Percentiles rank a stretch among this genome's conserved stretches.
phyloP scores from a whole-genome alignment of 2,329 filamentous ascomycete species.

The Penicillium griseofulvum region DNA sequence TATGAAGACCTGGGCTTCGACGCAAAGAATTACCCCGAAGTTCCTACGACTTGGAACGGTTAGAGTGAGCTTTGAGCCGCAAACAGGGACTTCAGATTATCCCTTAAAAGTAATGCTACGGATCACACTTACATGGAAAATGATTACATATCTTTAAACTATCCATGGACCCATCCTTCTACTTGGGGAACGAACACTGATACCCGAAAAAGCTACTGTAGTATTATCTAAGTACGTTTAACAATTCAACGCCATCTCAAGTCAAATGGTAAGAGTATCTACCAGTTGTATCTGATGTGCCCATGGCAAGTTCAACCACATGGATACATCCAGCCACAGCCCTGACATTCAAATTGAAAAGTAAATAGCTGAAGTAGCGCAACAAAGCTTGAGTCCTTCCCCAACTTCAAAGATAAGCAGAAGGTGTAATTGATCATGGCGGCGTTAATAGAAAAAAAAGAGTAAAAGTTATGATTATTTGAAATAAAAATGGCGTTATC shows the following conservation, averaged over 20 bases:
- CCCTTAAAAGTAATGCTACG: not conserved
- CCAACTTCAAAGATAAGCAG: not conserved
- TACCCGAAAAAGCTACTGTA: not conserved
- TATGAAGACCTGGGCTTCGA: conserved; percentile 59
- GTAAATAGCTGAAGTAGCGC: not conserved
- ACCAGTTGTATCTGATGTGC: no score
- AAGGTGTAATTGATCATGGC: not conserved
- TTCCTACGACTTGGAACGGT: conserved; percentile 60
- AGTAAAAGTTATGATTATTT: not conserved
- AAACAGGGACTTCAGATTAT: not conserved
- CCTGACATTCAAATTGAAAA: no score
- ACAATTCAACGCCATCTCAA: not conserved
- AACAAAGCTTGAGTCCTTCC: not conserved
- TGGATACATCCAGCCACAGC: no score
- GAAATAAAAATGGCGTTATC: not conserved
- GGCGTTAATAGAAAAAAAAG: not conserved
- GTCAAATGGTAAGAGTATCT: no score
- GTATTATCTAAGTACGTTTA: not conserved
- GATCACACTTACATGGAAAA: not conserved
- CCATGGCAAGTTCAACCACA: no score
- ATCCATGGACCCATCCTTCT: not conserved
- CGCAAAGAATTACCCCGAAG: conserved; percentile 62
- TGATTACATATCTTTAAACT: not conserved
- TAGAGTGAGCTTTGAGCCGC: not conserved
- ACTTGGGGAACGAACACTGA: no score